A percentile compares a stretch with the other conserved stretches of the same genome.
phyloP scores from a whole-genome alignment of 495 filamentous ascomycete species.

The Aspergillus incahuasiensis region DNA sequence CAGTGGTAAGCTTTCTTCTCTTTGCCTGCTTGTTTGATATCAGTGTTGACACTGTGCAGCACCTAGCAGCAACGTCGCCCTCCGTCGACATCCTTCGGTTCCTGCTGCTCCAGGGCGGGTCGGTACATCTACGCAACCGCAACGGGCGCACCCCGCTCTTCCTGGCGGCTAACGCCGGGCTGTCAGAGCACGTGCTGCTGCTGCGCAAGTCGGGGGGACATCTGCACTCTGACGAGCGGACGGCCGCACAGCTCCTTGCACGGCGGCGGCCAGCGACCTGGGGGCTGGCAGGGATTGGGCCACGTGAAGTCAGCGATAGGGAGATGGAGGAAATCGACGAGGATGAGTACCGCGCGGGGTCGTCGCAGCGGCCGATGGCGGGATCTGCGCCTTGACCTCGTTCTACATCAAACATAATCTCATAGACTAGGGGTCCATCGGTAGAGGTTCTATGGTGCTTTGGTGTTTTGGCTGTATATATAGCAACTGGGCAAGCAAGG shows the following conservation, averaged over 20 bases:
- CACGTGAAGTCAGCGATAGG: slow-evolving; percentile 32
- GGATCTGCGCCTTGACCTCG: slow-evolving; percentile 32
- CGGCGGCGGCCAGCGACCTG: slow-evolving; percentile 42
- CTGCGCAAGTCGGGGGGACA: slow-evolving; percentile 67
- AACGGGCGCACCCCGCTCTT: slow-evolving; percentile 79
- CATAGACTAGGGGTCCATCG: background rate
- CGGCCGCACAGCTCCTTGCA: slow-evolving; percentile 44
- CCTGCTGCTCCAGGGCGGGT: slow-evolving; percentile 72
- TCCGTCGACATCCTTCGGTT: slow-evolving; percentile 61
- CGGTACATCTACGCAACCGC: slow-evolving; percentile 80
- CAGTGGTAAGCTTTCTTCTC: slow-evolving; percentile 48
- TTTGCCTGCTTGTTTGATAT: background rate
- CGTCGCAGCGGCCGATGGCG: slow-evolving; percentile 23
- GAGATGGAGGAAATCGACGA: slow-evolving; percentile 28
- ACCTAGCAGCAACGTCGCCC: slow-evolving; percentile 59
- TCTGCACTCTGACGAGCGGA: slow-evolving; percentile 60
- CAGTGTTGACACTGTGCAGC: slow-evolving; percentile 32
- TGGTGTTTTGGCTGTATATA: background rate
- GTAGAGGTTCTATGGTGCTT: background rate
- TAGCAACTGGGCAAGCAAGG: background rate
- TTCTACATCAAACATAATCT: background rate
- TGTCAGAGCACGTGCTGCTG: slow-evolving; percentile 58
- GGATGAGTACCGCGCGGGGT: slow-evolving; percentile 8
- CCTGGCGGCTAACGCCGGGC: slow-evolving; percentile 61
- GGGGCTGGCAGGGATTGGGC: slow-evolving; percentile 43